These are phyloP conservation scores for Linnemannia schmuckeri DNA, from an alignment of 192 early-diverging fungal genomes.

Conservation along the genomic window DNA sequence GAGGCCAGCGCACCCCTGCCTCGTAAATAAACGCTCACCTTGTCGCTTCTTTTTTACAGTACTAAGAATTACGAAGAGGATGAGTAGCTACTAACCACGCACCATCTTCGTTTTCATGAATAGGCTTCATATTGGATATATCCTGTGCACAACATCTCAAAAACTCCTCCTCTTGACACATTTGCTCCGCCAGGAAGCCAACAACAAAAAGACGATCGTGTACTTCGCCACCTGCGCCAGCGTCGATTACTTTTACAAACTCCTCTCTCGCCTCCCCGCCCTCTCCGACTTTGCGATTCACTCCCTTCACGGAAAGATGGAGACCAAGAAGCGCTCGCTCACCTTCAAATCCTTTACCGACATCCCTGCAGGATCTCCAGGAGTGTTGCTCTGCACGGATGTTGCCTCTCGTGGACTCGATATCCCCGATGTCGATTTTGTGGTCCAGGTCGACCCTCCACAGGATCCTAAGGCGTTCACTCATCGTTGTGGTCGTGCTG, in stretches of 20 bases:
- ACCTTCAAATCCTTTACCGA: conserved; percentile 82
- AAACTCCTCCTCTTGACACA: conserved; percentile 84
- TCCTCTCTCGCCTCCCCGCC: conserved; percentile 58
- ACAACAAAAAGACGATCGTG: conserved; percentile 88
- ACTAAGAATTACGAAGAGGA: background rate
- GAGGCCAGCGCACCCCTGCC: conserved; percentile 73
- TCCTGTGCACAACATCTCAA: conserved; percentile 83
- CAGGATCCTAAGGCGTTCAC: conserved; percentile 97
- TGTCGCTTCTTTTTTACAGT: too few species aligned
- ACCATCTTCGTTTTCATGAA: conserved; percentile 29
- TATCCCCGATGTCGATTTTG: conserved; percentile 95
- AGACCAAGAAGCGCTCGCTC: conserved; percentile 85
- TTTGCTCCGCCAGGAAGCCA: conserved; percentile 64
- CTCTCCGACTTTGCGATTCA: conserved; percentile 70
- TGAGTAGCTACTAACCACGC: background rate
- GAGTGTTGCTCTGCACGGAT: conserved; percentile 94
- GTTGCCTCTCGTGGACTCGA: conserved; percentile 96
- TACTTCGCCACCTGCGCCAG: conserved; percentile 97
- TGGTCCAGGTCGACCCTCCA: conserved; percentile 95
- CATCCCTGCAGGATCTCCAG: conserved; percentile 72
- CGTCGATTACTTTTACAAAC: conserved; percentile 94
- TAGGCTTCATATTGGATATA: conserved; percentile 77
- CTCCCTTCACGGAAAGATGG: conserved; percentile 95
- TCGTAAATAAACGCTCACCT: conserved; percentile 57
- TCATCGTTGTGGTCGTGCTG: conserved; percentile 96